Conservation (phyloP, 306 rosid species). For the Vigna reflexopilosa region DNA sequence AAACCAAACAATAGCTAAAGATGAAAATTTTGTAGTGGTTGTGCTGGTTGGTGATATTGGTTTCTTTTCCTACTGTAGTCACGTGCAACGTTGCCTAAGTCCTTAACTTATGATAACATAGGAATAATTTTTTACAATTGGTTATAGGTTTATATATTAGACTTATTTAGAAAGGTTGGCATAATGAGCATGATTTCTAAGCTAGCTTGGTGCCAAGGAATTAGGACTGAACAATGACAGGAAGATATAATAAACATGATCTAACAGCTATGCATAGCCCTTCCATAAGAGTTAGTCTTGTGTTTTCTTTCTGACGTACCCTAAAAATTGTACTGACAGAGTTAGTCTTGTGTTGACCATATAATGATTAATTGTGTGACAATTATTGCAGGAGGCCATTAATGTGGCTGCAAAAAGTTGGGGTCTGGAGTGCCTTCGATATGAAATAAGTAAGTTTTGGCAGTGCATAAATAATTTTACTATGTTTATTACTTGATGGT, state of each 20-base stretch:
- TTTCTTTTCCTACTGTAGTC: background rate
- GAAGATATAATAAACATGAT: slow-evolving; percentile 28
- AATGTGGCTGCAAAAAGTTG: slow-evolving; percentile 87
- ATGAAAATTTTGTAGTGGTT: background rate
- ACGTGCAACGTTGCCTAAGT: slow-evolving; percentile 24
- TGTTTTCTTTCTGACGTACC: slow-evolving; percentile 35
- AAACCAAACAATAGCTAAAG: background rate
- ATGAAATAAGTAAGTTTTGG: slow-evolving; percentile 79
- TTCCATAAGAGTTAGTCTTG: slow-evolving; percentile 5
- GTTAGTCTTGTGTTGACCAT: background rate
- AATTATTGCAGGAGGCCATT: slow-evolving; percentile 73
- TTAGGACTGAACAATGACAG: background rate
- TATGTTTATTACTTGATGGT: slow-evolving; percentile 3
- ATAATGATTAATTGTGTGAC: slow-evolving; percentile 40
- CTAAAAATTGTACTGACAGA: background rate
- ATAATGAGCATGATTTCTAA: slow-evolving; percentile 17
- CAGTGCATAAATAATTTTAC: slow-evolving; percentile 32
- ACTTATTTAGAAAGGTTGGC: background rate
- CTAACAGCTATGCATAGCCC: slow-evolving; percentile 1
- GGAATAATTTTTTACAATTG: background rate
- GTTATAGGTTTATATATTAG: slow-evolving; percentile 5
- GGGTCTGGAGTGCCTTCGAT: slow-evolving; percentile 97
- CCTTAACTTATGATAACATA: background rate
- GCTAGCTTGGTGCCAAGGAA: slow-evolving; percentile 17
- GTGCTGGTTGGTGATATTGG: slow-evolving; percentile 23